phyloP scores from a whole-genome alignment of 306 rosid genomes.

The Sicyos baderoa region DNA sequence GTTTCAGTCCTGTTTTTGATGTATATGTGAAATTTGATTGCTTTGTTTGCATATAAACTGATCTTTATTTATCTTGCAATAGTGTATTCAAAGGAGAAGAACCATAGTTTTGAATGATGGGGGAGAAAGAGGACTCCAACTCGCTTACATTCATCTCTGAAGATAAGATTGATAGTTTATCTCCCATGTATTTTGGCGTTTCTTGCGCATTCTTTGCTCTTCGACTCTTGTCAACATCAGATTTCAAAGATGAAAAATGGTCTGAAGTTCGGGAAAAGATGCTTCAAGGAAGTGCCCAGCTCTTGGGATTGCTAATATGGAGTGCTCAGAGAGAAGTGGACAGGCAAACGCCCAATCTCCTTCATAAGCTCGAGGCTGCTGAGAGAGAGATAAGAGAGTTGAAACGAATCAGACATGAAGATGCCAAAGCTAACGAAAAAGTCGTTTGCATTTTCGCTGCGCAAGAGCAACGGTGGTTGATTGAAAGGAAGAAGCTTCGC shows the following conservation, averaged over 20 bases:
- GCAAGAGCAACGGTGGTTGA: conserved; percentile 81
- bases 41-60: conserved; percentile 17
- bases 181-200: conserved; percentile 72
- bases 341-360: conserved; percentile 30
- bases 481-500: conserved; percentile 59
- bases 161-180: conserved; percentile 43
- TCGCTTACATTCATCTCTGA: conserved; percentile 30
- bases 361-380: conserved; percentile 39
- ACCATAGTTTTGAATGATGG: conserved; percentile 43
- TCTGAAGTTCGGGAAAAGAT: conserved; percentile 47
- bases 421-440: conserved; percentile 90
- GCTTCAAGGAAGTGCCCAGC: conserved; percentile 79
- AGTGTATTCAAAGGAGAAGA: conserved; percentile 27
- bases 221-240: conserved; percentile 42
- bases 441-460: conserved; percentile 86
- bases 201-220: conserved; percentile 84
- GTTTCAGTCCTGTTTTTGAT: not conserved
- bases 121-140: conserved; percentile 37
- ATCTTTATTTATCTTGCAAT: conserved; percentile 25
- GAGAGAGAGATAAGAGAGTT: conserved; percentile 58
- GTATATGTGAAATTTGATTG: not conserved
- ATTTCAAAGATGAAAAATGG: conserved; percentile 45
- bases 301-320: conserved; percentile 77
- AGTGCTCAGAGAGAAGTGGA: conserved; percentile 47
- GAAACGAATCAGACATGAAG: conserved; percentile 71